These are phyloP conservation scores for Apiospora pterosperma DNA, from an alignment of 2,329 filamentous ascomycete genomes.

Conservation along the genomic window DNA sequence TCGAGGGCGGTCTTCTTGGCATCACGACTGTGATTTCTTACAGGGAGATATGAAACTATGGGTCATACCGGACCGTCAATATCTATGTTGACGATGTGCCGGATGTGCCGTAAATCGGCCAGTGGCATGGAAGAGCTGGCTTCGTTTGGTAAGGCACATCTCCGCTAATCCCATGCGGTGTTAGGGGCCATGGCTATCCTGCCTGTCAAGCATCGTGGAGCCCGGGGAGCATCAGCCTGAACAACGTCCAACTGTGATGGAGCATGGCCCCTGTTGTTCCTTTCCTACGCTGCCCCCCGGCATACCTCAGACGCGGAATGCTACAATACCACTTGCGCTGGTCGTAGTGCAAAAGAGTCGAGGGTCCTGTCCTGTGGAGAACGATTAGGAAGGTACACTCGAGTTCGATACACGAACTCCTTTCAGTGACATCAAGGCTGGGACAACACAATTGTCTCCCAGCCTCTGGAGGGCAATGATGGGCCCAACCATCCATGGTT, in stretches of 20 bases:
- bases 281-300: no score
- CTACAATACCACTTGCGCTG: no score
- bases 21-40: neutral
- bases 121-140: neutral
- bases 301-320: no score
- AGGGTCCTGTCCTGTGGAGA: no score
- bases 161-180: neutral
- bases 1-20: neutral
- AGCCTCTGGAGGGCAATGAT: no score
- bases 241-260: neutral
- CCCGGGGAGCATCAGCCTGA: neutral
- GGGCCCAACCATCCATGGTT: no score
- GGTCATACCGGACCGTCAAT: neutral
- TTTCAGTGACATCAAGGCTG: no score
- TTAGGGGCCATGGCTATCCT: neutral
- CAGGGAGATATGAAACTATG: neutral
- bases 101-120: neutral
- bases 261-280: no score
- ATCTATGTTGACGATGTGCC: neutral
- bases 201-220: neutral
- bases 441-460: no score
- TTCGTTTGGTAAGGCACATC: neutral
- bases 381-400: no score
- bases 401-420: no score
- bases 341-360: no score